Evolutionary conservation across 2,329 filamentous ascomycete genomes (phyloP).

Genomic region (Epichloe bromicola): DNA sequence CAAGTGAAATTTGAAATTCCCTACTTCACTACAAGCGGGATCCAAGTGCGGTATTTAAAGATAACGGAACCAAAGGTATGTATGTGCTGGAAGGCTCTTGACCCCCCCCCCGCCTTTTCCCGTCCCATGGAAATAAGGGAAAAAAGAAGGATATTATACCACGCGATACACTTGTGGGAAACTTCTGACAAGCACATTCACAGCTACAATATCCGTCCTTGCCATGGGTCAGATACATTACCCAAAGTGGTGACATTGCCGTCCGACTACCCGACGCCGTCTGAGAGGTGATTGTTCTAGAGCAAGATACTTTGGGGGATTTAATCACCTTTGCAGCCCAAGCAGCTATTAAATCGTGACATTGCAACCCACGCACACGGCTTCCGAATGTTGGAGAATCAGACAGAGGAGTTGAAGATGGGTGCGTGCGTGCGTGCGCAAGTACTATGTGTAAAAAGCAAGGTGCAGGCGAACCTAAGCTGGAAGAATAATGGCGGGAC

Average conservation of each 20-base stretch:
- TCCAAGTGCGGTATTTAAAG: constrained; percentile 96
- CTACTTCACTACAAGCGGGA: constrained; percentile 99
- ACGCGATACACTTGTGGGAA: too few species aligned
- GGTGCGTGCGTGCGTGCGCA: too few species aligned
- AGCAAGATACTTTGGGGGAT: too few species aligned
- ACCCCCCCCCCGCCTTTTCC: background rate
- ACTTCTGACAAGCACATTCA: background rate
- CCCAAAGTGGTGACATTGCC: constrained; percentile 92
- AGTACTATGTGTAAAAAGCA: too few species aligned
- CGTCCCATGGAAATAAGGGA: constrained; percentile 2
- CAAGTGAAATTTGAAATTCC: constrained; percentile 99
- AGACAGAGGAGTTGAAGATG: too few species aligned
- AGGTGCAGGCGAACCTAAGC: too few species aligned
- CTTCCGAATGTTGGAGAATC: too few species aligned
- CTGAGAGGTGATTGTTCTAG: constrained; percentile 25
- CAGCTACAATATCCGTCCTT: constrained; percentile 95
- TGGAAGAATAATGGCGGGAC: background rate
- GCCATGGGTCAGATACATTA: constrained; percentile 98
- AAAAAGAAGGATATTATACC: background rate
- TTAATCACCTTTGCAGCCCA: too few species aligned
- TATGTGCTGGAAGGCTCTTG: constrained; percentile 21
- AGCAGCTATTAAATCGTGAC: too few species aligned
- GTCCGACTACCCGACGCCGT: constrained; percentile 86
- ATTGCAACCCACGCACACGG: too few species aligned
- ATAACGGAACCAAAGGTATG: constrained; percentile 97